Evolutionary conservation across 441 rosid species (phyloP), one percentile per base, ranked within the genome.

Genomic region (Corymbia citriodora): DNA sequence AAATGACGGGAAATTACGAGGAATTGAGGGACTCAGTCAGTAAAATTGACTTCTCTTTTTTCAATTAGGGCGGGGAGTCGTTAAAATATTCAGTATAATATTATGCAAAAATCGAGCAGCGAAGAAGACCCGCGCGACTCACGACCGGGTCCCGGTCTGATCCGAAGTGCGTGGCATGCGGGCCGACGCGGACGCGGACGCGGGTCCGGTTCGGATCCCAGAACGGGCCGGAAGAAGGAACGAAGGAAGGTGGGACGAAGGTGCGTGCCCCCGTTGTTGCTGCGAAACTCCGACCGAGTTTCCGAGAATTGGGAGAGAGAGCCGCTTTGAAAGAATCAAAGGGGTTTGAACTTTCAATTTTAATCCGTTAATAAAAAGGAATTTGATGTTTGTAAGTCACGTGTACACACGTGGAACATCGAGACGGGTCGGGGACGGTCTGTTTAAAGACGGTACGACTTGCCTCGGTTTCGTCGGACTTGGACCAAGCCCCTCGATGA

Each of bases 401-500:
- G 45, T 21, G 29, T 19, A 10, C 52, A 21, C 8, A 21, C 45
- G 45, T 40, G 3, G 6, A 79, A 6, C 10, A 48, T 7, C 23
- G 10, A 23, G 45, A 40, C 2, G 0, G n/a, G 50, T 6, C 10
- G 27, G 3, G 7, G 23, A 31, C 2, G 23, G 3, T 3, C 19
- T 1, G 19, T 68, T 31, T 31, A 68, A 68, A 68, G 0, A 31
- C 12, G 7, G 12, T 7, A 17, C 0, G 2, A 31, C 23, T 68
- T 31, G 21, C 18, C 11, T 68, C 3, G 11, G 10, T 6, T 10
- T 4, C 1, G 5, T n/a, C 6, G 10, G 10, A 55, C 45, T 68
- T 0, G 1, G 10, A 0, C 0, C 0, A 0, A 31, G 36, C 40
- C 18, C 1, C 12, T 9, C 0, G 1, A 31, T 68, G 10, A 31